A percentile compares a stretch with the other conserved stretches of the same genome.
These are phyloP conservation scores for Phragmites australis DNA, from an alignment of 176 grass and related monocot genomes.

Conservation along the genomic window DNA sequence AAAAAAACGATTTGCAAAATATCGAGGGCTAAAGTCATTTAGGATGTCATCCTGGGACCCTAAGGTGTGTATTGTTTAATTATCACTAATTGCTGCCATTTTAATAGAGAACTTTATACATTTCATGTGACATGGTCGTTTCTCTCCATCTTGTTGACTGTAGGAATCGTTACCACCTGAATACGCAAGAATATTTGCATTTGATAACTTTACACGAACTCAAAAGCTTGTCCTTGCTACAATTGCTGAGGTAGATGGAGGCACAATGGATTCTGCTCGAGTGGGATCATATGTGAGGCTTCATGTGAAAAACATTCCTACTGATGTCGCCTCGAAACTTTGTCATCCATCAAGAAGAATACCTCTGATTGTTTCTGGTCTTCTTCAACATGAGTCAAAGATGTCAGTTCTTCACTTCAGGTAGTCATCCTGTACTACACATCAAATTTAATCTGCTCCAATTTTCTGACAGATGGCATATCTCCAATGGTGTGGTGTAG, in stretches of 20 bases:
- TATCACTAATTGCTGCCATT: constrained; percentile 11
- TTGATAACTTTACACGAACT: constrained; percentile 84
- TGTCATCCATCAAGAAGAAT: constrained; percentile 60
- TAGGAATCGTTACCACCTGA: constrained; percentile 92
- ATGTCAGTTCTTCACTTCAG: constrained; percentile 97
- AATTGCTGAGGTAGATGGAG: constrained; percentile 51
- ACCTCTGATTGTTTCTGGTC: constrained; percentile 59
- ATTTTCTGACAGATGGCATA: background rate
- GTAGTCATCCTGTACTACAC: constrained; percentile 44
- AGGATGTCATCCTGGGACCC: constrained; percentile 95
- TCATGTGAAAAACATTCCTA: constrained; percentile 70
- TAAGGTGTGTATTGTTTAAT: constrained; percentile 53
- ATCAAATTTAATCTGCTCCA: background rate
- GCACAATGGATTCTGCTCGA: constrained; percentile 50
- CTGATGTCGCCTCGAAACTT: constrained; percentile 63
- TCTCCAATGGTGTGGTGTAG: background rate
- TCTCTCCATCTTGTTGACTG: constrained; percentile 32
- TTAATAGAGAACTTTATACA: background rate
- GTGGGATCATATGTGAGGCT: constrained; percentile 76
- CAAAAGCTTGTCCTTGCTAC: constrained; percentile 79
- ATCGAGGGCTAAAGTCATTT: constrained; percentile 94
- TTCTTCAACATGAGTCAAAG: constrained; percentile 93
- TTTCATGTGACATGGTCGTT: constrained; percentile 39
- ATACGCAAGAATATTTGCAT: constrained; percentile 94
- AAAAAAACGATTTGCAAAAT: constrained; percentile 93